Base-by-base conservation (phyloP, 805 yeast species). In the Wickerhamiella bombiphila region DNA sequence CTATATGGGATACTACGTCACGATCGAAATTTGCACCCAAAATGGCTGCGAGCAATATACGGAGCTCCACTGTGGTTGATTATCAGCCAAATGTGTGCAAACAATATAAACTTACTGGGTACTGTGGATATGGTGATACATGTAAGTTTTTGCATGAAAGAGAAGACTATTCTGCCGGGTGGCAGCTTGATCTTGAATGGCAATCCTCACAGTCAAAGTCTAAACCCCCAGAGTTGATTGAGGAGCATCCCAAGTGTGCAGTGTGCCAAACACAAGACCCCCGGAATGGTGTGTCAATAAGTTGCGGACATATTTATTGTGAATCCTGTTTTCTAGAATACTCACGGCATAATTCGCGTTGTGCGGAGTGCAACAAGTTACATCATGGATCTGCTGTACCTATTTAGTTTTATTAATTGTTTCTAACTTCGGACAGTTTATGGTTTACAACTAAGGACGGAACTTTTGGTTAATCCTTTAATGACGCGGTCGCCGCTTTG, bases 51-150 rank as follows among this genome's bases (percentile, higher is more conserved):
- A 30, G 33, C 22, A 30, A 30, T 30, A 30, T 30, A 6, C 33
- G 33, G 6, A 30, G 33, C 33, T 36, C 49, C 2, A 41, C 30
- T 7, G 62, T 76, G 2, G 67, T 79, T 28, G 98, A 91, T 52
- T 91, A 76, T 52, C 94, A 82, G 54, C 86, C 93, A 1, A 96
- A 91, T 52, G 76, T 91, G 2, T 91, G 98, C 54, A 91, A 88
- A 52, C 97, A 91, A 56, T 91, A 70, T 56, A 69, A 74, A 41
- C 80, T 78, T 47, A 86, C 93, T 0, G 99, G 98, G 0, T 86
- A 74, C 53, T 91, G 98, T 65, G 96, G 96, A 4, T 91, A 78
- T 55, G 99, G 99, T 6, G 98, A 91, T 50, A 78, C 91, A 25
- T 91, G 99, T 62, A 91, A 91, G 60, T 91, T 91, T 56, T 56